Evolutionary conservation across 768 basidiomycete genomes (phyloP).

Genomic region (Mycena filopes): DNA sequence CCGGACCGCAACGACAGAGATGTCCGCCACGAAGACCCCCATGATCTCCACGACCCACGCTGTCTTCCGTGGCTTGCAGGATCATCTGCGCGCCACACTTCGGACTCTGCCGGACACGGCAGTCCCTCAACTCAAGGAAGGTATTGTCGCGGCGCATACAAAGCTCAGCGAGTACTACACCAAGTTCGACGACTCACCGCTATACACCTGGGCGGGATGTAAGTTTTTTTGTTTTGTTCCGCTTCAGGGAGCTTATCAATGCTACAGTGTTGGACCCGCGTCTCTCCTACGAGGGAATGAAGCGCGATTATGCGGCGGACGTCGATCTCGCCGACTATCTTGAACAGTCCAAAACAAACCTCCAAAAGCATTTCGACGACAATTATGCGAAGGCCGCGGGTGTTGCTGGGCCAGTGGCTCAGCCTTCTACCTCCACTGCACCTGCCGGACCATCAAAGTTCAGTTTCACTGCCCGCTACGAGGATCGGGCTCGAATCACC

Average conservation of each 20-base stretch:
- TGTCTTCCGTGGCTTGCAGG: slow-evolving; percentile 8
- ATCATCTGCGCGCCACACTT: slow-evolving; percentile 1
- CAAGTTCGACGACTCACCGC: neutral
- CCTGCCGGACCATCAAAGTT: too few relatives aligned
- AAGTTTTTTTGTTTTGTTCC: too few relatives aligned
- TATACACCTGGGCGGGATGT: too few relatives aligned
- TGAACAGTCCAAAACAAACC: neutral
- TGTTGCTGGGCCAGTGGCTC: too few relatives aligned
- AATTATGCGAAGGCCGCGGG: neutral
- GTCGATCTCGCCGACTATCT: neutral
- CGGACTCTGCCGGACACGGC: neutral
- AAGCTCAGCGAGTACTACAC: slow-evolving; percentile 7
- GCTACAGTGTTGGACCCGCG: slow-evolving; percentile 17
- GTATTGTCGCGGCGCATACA: neutral
- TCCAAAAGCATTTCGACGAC: slow-evolving; percentile 11
- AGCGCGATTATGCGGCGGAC: neutral
- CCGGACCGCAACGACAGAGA: slow-evolving; percentile 8
- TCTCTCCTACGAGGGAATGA: slow-evolving; percentile 7
- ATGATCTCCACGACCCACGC: slow-evolving; percentile 12
- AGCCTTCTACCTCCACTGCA: too few relatives aligned
- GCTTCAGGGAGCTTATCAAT: too few relatives aligned
- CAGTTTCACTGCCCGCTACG: too few relatives aligned
- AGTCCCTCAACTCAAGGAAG: neutral
- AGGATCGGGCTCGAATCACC: too few relatives aligned
- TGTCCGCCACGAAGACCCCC: neutral